These are phyloP conservation scores for Strigomonas oncopelti DNA, from an alignment of 208 protist species.

Conservation along the genomic window DNA sequence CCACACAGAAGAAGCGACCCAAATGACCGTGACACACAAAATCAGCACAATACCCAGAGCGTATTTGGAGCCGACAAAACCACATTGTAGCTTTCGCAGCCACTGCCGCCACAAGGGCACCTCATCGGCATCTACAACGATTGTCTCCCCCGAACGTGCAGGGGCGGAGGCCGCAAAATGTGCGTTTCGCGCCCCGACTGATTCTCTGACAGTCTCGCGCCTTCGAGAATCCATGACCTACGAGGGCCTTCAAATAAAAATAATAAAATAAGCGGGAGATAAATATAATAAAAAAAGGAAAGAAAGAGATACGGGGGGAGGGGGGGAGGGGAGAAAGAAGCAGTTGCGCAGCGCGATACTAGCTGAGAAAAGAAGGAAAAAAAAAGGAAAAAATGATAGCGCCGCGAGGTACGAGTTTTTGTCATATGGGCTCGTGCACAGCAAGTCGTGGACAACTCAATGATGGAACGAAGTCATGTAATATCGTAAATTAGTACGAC, in stretches of 20 bases:
- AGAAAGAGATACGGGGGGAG: not conserved
- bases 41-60: conserved; percentile 79
- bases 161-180: not conserved
- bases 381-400: too few species aligned
- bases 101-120: not conserved
- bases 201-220: not conserved
- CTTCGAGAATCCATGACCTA: not conserved
- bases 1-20: conserved; percentile 82
- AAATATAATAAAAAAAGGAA: conserved; percentile 9
- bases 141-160: not conserved
- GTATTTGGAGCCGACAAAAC: conserved; percentile 25
- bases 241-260: not conserved
- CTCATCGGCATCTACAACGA: not conserved
- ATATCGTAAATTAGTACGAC: not conserved
- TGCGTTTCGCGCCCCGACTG: not conserved
- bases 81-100: not conserved
- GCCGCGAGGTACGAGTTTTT: too few species aligned
- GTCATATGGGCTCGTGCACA: too few species aligned
- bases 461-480: too few species aligned
- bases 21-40: conserved; percentile 86
- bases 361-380: not conserved
- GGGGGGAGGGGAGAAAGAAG: conserved; percentile 2
- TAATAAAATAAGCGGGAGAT: conserved; percentile 7
- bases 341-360: not conserved
- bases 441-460: too few species aligned